phyloP scores from a whole-genome alignment of 345 rosid genomes.

The Kandelia obovata region DNA sequence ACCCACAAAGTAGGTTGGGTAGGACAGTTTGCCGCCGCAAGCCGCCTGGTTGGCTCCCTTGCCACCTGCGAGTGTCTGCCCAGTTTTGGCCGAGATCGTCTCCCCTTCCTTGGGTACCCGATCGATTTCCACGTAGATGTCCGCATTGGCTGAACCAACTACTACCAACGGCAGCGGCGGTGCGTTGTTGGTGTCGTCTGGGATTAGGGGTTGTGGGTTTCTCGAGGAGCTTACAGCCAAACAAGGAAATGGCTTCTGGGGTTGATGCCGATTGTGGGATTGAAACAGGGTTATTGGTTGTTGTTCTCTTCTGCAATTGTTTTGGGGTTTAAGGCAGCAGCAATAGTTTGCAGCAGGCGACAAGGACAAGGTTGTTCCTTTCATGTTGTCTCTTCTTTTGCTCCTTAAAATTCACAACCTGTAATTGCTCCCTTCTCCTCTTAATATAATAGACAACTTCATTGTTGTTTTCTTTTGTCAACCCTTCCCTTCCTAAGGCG shows the following conservation, averaged over 20 bases:
- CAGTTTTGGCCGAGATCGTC: slow-evolving; percentile 71
- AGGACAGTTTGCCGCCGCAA: slow-evolving; percentile 63
- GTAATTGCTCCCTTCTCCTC: too few species aligned
- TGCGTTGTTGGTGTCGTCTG: slow-evolving; percentile 1
- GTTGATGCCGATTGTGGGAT: slow-evolving; percentile 1
- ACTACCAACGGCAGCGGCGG: slow-evolving; percentile 60
- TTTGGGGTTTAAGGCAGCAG: slow-evolving; percentile 9
- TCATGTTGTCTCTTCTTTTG: slow-evolving; percentile 4
- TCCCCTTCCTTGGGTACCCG: slow-evolving; percentile 73
- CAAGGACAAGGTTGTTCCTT: slow-evolving; percentile 3
- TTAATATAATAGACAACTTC: too few species aligned
- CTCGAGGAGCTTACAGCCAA: slow-evolving; percentile 10
- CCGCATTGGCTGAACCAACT: slow-evolving; percentile 89
- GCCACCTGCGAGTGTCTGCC: slow-evolving; percentile 84
- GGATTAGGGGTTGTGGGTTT: slow-evolving; percentile 4
- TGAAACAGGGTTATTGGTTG: slow-evolving; percentile 4
- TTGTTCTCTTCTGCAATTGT: neutral
- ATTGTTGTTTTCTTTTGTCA: too few species aligned
- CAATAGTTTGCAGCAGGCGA: slow-evolving; percentile 4
- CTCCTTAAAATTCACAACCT: too few species aligned
- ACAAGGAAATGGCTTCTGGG: slow-evolving; percentile 12
- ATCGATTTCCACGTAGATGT: slow-evolving; percentile 79
- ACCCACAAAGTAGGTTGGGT: slow-evolving; percentile 80
- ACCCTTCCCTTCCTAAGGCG: too few species aligned
- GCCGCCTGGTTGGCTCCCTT: slow-evolving; percentile 98